These are phyloP conservation scores for Boletus sp. DNA, from an alignment of 768 basidiomycete species.

Conservation along the genomic window DNA sequence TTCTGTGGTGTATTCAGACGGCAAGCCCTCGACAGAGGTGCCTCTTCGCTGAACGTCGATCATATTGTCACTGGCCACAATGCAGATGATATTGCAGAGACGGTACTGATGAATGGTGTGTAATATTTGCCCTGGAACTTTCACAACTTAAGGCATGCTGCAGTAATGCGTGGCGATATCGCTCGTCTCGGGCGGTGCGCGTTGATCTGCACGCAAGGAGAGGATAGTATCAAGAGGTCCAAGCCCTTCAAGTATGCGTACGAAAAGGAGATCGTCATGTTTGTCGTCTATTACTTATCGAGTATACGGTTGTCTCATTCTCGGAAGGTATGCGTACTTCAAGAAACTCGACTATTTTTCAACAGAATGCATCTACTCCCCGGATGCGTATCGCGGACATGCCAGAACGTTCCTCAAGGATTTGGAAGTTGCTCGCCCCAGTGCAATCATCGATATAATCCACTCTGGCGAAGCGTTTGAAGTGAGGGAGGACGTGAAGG, in stretches of 20 bases:
- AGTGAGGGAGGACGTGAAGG: constrained; percentile 80
- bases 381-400: constrained; percentile 97
- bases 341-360: constrained; percentile 99
- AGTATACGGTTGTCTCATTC: constrained; percentile 8
- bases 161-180: constrained; percentile 98
- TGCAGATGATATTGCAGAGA: constrained; percentile 98
- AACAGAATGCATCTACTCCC: constrained; percentile 98
- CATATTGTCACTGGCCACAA: constrained; percentile 99
- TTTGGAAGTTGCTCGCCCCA: constrained; percentile 89
- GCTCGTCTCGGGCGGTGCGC: constrained; percentile 93
- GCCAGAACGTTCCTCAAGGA: constrained; percentile 94
- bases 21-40: constrained; percentile 95
- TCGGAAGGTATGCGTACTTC: constrained; percentile 92
- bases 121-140: constrained; percentile 7
- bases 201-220: constrained; percentile 90
- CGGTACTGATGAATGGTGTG: constrained; percentile 97
- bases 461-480: constrained; percentile 94
- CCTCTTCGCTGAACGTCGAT: constrained; percentile 82
- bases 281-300: constrained; percentile 22
- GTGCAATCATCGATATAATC: constrained; percentile 96
- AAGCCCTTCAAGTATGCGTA: constrained; percentile 99
- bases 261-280: constrained; percentile 99
- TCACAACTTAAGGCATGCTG: background rate
- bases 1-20: constrained; percentile 98
- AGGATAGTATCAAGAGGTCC: constrained; percentile 93